These are phyloP conservation scores for Globisporangium middletonii DNA, from an alignment of 352 stramenopile species.

Conservation along the genomic window DNA sequence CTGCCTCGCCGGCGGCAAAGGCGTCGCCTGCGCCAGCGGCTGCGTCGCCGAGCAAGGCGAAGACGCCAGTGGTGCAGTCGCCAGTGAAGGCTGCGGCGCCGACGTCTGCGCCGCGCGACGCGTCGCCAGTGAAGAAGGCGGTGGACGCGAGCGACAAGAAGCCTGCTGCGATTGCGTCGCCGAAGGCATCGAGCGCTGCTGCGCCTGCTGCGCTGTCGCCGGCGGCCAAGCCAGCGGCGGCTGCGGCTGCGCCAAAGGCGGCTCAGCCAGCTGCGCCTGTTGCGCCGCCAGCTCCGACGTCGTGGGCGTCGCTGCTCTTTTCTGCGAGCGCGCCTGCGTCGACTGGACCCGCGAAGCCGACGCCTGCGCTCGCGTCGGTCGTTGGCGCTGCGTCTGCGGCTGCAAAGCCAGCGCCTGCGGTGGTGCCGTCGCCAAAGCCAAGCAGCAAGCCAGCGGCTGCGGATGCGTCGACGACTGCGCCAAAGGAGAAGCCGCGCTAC, in stretches of 20 bases:
- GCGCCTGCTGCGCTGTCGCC: constrained; percentile 10
- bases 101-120: constrained; percentile 13
- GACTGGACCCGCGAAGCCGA: constrained; percentile 7
- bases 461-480: constrained; percentile 17
- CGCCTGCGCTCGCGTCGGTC: constrained; percentile 11
- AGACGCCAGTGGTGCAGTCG: constrained; percentile 12
- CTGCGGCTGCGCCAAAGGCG: constrained; percentile 11
- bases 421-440: constrained; percentile 14
- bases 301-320: constrained; percentile 51
- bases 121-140: constrained; percentile 18
- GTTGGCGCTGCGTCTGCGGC: constrained; percentile 20
- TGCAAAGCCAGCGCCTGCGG: constrained; percentile 11
- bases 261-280: constrained; percentile 16
- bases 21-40: constrained; percentile 9
- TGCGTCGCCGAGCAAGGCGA: constrained; percentile 12
- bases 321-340: constrained; percentile 13
- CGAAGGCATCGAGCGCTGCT: constrained; percentile 7
- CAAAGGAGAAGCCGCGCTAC: constrained; percentile 52
- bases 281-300: constrained; percentile 29
- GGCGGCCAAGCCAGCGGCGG: constrained; percentile 11
- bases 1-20: constrained; percentile 22
- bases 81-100: constrained; percentile 12
- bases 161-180: constrained; percentile 7
- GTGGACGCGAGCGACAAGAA: constrained; percentile 7
- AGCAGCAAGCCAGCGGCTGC: constrained; percentile 5